These are phyloP conservation scores for Hirschioporus abietinus DNA, from an alignment of 768 basidiomycete genomes.

Conservation along the genomic window DNA sequence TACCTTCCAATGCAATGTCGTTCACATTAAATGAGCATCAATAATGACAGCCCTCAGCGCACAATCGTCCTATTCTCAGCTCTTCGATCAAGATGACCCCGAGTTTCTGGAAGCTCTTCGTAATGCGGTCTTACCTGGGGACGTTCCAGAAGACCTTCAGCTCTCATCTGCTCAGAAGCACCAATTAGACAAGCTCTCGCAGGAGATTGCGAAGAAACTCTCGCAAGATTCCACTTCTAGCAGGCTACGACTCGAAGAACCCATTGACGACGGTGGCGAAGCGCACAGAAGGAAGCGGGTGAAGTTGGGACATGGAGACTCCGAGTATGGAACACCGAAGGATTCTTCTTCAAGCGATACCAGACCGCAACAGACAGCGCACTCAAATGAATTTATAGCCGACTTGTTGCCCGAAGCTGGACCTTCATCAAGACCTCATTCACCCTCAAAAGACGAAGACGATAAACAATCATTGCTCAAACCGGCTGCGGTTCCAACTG, in stretches of 20 bases:
- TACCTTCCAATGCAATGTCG: not conserved
- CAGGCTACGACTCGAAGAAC: conserved; percentile 19
- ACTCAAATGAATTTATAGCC: conserved; percentile 8
- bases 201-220: conserved; percentile 10
- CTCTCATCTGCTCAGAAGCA: not conserved
- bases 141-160: conserved; percentile 20
- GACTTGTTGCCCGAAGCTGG: not conserved
- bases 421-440: not conserved
- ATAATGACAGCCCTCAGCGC: not conserved
- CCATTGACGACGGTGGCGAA: conserved; percentile 29
- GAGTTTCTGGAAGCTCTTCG: conserved; percentile 46
- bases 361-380: not conserved
- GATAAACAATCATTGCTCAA: not conserved
- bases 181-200: conserved; percentile 6
- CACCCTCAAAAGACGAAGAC: not conserved
- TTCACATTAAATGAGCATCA: not conserved
- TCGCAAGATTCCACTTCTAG: conserved; percentile 9
- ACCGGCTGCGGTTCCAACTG: not conserved
- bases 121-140: conserved; percentile 43
- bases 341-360: not conserved
- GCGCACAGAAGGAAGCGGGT: conserved; percentile 30
- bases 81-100: conserved; percentile 48
- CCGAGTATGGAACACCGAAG: not conserved
- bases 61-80: not conserved
- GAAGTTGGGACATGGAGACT: conserved; percentile 17